Evolutionary conservation across 106 monocot species (phyloP).

Genomic region (Ottelia alismoides): DNA sequence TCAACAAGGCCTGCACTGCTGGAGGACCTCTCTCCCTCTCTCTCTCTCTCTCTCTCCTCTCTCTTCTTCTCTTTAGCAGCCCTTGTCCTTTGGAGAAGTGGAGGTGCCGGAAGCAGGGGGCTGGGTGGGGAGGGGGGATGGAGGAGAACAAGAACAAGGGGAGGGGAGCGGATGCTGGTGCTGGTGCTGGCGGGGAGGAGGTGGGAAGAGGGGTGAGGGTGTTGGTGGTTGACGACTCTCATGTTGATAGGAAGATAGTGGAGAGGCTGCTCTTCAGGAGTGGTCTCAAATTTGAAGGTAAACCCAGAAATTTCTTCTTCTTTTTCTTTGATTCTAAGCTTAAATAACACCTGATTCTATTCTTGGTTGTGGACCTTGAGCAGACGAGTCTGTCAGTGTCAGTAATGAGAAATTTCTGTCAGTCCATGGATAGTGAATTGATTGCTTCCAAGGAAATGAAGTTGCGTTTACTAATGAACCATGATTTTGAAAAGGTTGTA

Average conservation of each 20-base stretch:
- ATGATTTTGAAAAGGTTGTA: no score
- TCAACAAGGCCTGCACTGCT: background rate
- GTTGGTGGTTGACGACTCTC: conserved; percentile 31
- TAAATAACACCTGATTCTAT: no score
- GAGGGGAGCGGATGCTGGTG: conserved; percentile 1
- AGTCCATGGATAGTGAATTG: no score
- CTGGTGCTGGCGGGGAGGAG: conserved; percentile 2
- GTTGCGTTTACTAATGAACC: no score
- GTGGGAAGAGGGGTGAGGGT: conserved; percentile 23
- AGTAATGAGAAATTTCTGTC: no score
- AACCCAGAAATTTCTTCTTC: no score
- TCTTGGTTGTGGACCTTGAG: no score
- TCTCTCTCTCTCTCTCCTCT: background rate
- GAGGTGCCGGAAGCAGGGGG: conserved; percentile 1
- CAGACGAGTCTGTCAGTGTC: no score
- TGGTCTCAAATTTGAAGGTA: conserved; percentile 20
- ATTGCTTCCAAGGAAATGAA: no score
- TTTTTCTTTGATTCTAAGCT: no score
- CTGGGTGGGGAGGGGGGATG: background rate
- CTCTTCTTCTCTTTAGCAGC: background rate
- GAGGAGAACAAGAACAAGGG: conserved; percentile 1
- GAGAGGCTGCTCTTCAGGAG: conserved; percentile 23
- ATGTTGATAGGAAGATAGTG: conserved; percentile 21
- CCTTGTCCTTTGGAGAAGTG: background rate
- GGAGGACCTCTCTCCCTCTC: background rate